Base-by-base conservation (phyloP, 1,284 basidiomycete genomes). In the Microbotryum violaceum region DNA sequence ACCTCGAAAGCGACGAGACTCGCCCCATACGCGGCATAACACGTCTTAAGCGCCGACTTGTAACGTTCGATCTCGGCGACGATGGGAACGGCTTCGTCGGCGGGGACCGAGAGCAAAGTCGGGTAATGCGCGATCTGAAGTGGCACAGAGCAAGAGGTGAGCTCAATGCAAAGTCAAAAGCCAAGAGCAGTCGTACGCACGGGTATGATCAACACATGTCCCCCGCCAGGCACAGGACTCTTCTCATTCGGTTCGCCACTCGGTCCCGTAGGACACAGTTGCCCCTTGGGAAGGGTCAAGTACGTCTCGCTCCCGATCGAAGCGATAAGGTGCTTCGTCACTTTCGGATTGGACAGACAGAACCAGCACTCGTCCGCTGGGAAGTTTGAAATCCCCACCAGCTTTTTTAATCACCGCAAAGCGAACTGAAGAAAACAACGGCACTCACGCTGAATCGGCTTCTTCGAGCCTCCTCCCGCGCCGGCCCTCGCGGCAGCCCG, bases 291-390 rank as follows among this genome's bases (percentile, higher is more conserved):
- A 29, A 97, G 77, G 0, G 93, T 93, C 51, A 96, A 78, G 77
- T 97, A 97, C 70, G 89, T 90, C 75, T 97, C 93, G 3, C 81
- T 77, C 20, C 92, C 93, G 71, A 97, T 94, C 1, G 87, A 86
- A 29, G 91, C 88, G 64, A 97, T 92, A 61, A 97, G 83, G 70
- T 97, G 90, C 77, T 97, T 97, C 55, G 87, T 85, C 37, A 92
- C 80, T 70, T 84, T 86, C 1, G 92, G 92, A 73, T 96, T 96
- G 54, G 89, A 92, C 58, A 97, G 74, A 74, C 92, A 97, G 79
- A 96, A 96, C 91, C 92, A 96, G 75, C 92, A 93, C 77, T 90
- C 87, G 63, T 86, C 86, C 65, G 89, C 88, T 89, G 69, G n/a
- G 58, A 20, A 20, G 57, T 21, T 44, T 54, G n/a, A 10, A 54